These are phyloP conservation scores for Phytopythium sindhum DNA, from an alignment of 352 stramenopile genomes.

Conservation along the genomic window DNA sequence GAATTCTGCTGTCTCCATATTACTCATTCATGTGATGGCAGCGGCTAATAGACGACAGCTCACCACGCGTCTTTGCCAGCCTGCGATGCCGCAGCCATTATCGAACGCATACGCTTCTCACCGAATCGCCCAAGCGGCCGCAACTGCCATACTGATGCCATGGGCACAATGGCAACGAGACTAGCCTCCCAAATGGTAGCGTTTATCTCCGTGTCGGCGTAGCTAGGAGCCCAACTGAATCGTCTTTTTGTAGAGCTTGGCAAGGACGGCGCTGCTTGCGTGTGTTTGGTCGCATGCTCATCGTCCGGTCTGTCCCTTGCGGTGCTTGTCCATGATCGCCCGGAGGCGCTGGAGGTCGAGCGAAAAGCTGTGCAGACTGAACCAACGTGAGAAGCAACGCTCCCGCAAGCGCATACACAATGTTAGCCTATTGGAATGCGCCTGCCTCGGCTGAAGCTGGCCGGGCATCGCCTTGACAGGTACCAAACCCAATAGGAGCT, in stretches of 20 bases:
- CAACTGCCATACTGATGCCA: too few relatives aligned
- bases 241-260: background rate
- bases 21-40: too few relatives aligned
- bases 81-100: too few relatives aligned
- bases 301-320: background rate
- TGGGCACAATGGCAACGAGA: too few relatives aligned
- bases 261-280: background rate
- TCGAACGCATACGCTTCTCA: too few relatives aligned
- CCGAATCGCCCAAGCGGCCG: too few relatives aligned
- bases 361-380: conserved; percentile 34
- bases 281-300: background rate
- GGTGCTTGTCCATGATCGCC: conserved; percentile 17
- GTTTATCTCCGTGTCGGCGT: background rate
- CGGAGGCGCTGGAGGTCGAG: conserved; percentile 31
- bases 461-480: background rate
- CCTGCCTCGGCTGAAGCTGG: too few relatives aligned
- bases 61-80: too few relatives aligned
- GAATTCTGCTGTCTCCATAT: too few relatives aligned
- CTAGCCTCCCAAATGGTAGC: background rate
- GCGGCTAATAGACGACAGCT: too few relatives aligned
- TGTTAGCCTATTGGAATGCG: background rate
- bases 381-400: too few relatives aligned
- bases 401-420: background rate
- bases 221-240: background rate
- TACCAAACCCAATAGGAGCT: background rate